Base-by-base conservation (phyloP, 2,329 filamentous ascomycete species). In the Stagonosporopsis tanaceti region DNA sequence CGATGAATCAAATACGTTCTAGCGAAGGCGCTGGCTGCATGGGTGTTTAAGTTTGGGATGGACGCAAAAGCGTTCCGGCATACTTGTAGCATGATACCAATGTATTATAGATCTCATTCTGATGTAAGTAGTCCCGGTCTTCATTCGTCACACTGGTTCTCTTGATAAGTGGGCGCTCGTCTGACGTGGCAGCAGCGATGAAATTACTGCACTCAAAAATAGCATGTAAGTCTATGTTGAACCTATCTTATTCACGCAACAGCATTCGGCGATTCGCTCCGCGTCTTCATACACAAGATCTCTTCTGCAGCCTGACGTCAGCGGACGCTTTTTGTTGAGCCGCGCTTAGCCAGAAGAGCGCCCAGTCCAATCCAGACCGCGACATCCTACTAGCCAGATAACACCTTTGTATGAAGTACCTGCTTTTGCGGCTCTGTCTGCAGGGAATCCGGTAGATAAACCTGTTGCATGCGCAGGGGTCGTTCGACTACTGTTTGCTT, bases 291-390 rank as follows among this genome's bases (percentile, higher is more conserved):
- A 22, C 20, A 32, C 30, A 32, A 32, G n/a, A 12, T 14, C 6
- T 44, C 12, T 9, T 22, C 48, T 42, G 53, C 39, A 34, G 42
- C 51, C 46, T 70, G 62, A 72, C 69, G 69, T 72, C 69, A 72
- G 54, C 40, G 46, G 55, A 39, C 48, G 62, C 55, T 8, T 58
- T 50, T 60, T 69, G 66, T 68, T 70, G 68, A 66, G 63, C 58
- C 47, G 60, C 47, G 50, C 53, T 50, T 50, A 24, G 20, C 51
- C 51, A 25, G 32, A 44, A 39, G 45, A 44, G 46, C 46, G 32
- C n/a, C 32, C 15, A n/a, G n/a, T n/a, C 32, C 8, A n/a, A 40
- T 59, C 50, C 56, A 54, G 56, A 57, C 54, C 54, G 24, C 48
- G 39, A 47, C 32, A 37, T 24, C 4, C 22, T 38, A 22, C 50